Base-by-base conservation (phyloP, 2,329 filamentous ascomycete species). In the Cryphonectria japonica region DNA sequence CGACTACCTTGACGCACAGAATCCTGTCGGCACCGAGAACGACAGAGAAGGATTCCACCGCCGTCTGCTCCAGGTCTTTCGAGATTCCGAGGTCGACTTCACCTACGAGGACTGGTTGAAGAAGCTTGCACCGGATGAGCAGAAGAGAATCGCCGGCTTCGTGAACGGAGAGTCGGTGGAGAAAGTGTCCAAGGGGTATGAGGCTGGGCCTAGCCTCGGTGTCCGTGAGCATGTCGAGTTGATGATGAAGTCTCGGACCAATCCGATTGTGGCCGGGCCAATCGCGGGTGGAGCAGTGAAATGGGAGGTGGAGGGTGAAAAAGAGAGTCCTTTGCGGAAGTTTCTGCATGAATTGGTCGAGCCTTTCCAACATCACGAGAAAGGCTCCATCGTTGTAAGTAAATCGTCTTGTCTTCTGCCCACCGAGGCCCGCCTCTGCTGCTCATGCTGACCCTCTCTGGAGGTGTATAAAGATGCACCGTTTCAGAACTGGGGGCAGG, bases 401-500 rank as follows among this genome's bases (percentile, higher is more conserved):
- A 6, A 26, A 4, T n/a, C 22, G 8, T 59, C 26, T 50, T 46
- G 22, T n/a, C 22, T 34, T 43, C 9, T 41, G 22, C 16, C 26
- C 29, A 14, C 34, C 63, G 29, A 32, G 19, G 66, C 46, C 5
- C 26, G 8, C 4, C 6, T 68, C 41, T 43, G 26, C 29, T 64
- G 43, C 34, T n/a, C n/a, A 43, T n/a, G 54, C 16, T 60, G 14
- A 60, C 46, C 50, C 19, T 13, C 57, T 16, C 14, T n/a, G 16
- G 37, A 79, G 78, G 77, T 78, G 0, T 76, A 78, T 68, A 74
- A 75, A 41, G 76, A 80, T 59, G 78, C 76, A 2, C 73, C 76
- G 14, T 83, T 82, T 70, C 72, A 79, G 66, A 84, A 83, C 73
- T 85, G 82, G 83, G 82, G 82, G 1, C 75, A 77, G 29, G 81